phyloP scores from a whole-genome alignment of 768 basidiomycete genomes.

The Termitomyces sp. region DNA sequence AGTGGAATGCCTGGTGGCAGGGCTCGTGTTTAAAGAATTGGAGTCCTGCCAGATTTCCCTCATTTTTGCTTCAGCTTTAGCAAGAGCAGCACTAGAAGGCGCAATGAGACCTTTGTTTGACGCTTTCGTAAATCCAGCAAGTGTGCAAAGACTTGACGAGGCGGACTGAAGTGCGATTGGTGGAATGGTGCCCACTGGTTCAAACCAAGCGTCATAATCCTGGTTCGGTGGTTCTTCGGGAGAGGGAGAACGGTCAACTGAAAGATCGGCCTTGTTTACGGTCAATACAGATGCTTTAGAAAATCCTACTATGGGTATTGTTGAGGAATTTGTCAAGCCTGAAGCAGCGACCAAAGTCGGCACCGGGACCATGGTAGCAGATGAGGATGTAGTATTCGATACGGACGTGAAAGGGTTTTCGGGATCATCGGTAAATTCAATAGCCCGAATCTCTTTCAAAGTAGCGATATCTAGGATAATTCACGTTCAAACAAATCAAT shows the following conservation, averaged over 20 bases:
- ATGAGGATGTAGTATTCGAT: constrained; percentile 1
- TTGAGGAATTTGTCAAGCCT: constrained; percentile 1
- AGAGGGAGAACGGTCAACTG: constrained; percentile 29
- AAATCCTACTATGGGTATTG: constrained; percentile 16
- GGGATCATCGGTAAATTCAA: constrained; percentile 27
- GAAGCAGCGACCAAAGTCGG: constrained; percentile 12
- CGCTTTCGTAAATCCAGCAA: constrained; percentile 26
- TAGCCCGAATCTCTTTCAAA: background rate
- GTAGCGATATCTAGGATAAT: background rate
- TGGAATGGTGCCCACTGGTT: constrained; percentile 22
- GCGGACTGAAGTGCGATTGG: constrained; percentile 34
- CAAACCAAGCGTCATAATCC: constrained; percentile 49
- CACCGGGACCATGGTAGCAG: constrained; percentile 7
- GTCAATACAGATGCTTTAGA: constrained; percentile 22
- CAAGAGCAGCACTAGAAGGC: constrained; percentile 51
- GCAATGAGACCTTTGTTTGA: constrained; percentile 32
- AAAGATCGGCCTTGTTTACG: constrained; percentile 3
- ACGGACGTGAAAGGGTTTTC: constrained; percentile 36
- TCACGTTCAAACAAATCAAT: background rate
- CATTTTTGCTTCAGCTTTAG: constrained; percentile 48
- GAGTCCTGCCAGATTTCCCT: constrained; percentile 41
- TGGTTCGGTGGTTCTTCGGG: constrained; percentile 33
- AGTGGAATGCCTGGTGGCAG: constrained; percentile 1
- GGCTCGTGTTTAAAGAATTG: constrained; percentile 11
- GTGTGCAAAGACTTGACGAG: constrained; percentile 11